These are phyloP conservation scores for Sporothrix pseudoabietina DNA, from an alignment of 2,329 filamentous ascomycete genomes.

Conservation along the genomic window DNA sequence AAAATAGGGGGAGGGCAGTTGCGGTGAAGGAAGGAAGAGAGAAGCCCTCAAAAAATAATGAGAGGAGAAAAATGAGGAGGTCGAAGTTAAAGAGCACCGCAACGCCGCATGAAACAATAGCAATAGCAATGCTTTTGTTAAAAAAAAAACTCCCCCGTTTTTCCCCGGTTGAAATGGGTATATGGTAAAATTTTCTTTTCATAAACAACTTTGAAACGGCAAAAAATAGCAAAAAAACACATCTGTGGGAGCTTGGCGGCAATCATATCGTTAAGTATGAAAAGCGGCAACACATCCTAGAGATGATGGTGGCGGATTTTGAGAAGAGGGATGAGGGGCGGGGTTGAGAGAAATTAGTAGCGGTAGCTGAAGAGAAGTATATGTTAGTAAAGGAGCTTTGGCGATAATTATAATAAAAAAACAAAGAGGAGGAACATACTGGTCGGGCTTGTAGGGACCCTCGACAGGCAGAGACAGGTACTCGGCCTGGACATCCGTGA, in stretches of 20 bases:
- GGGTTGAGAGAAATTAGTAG: constrained; percentile 57
- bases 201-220: constrained; percentile 26
- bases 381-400: constrained; percentile 52
- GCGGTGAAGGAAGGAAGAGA: not conserved
- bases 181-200: constrained; percentile 30
- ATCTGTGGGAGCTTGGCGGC: not conserved
- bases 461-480: constrained; percentile 85
- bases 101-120: constrained; percentile 18
- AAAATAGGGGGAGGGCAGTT: constrained; percentile 23
- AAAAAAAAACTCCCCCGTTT: constrained; percentile 20
- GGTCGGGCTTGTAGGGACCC: constrained; percentile 95
- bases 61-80: not conserved
- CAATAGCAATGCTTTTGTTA: constrained; percentile 5
- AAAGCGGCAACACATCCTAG: not conserved
- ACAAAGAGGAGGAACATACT: constrained; percentile 57
- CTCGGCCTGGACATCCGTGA: constrained; percentile 85
- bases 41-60: not conserved
- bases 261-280: constrained; percentile 15
- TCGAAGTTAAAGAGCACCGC: constrained; percentile 11
- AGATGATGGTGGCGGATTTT: not conserved
- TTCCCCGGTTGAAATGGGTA: constrained; percentile 34
- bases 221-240: constrained; percentile 24
- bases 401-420: constrained; percentile 36
- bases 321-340: constrained; percentile 11
- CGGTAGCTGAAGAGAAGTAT: constrained; percentile 51